Evolutionary conservation across 805 yeast genomes (phyloP), one percentile per base, ranked within the genome.

Genomic region (Cyberlindnera sargentensis): DNA sequence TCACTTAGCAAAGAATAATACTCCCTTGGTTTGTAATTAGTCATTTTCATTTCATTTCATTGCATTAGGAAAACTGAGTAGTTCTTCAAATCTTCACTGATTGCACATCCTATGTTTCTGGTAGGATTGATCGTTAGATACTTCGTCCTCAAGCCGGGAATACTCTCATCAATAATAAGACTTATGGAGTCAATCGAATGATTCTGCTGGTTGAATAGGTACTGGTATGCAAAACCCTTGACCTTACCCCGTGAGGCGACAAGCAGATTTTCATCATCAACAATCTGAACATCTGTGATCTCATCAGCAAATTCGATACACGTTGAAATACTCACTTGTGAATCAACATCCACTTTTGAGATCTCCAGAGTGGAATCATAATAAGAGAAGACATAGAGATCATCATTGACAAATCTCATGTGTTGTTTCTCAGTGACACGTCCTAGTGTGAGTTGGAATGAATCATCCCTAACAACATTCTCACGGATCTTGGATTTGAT

Each of bases 21-120:
- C 10, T 11, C n/a, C 20, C 11, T 31, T 6, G 4, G n/a, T 31
- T n/a, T 8, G 8, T 26, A 9, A 33, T n/a, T 33, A 5, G 3
- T 24, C 25, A 8, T 9, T 8, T 24, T 26, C 9, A 7, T 35
- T 23, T 35, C 37, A 9, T 24, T 23, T 15, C 8, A 20, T 33
- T 8, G 11, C 35, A 44, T 6, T 26, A 33, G 46, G 38, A 48
- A 48, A 5, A 47, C 38, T 2, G 29, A 26, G 37, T 45, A 53
- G 15, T 34, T 61, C 41, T 60, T 61, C 37, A 59, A 60, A 39
- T 68, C 63, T 6, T 53, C 44, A 31, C 70, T 70, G n/a, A 71
- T 48, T 8, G 71, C 49, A 46, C 70, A 66, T 5, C 70, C 72
- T 38, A 61, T 53, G 1, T 56, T 46, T 36, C 60, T 52, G 2